These are phyloP conservation scores for Alternaria triticina DNA, from an alignment of 2,329 filamentous ascomycete species.

Conservation along the genomic window DNA sequence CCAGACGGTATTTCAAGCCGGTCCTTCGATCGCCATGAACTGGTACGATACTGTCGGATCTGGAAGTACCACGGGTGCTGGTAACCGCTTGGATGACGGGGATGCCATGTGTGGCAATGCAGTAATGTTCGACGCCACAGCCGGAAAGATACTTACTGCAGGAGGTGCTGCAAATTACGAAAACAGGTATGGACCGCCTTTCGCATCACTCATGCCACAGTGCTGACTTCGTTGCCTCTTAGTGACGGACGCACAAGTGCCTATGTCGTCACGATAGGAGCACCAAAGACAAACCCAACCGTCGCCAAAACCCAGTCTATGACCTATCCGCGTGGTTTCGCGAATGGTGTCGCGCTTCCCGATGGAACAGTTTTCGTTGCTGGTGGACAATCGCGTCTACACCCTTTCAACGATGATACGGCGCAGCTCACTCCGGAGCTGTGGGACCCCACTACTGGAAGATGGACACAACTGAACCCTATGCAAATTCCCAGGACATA, in stretches of 20 bases:
- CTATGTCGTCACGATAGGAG: constrained; percentile 58
- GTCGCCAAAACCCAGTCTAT: constrained; percentile 33
- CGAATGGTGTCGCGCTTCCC: constrained; percentile 38
- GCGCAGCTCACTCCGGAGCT: constrained; percentile 29
- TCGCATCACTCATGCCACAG: background rate
- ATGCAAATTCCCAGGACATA: constrained; percentile 33
- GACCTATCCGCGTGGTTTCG: constrained; percentile 37
- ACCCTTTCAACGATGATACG: constrained; percentile 28
- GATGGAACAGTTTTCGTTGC: constrained; percentile 45
- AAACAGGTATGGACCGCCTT: background rate
- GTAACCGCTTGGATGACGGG: constrained; percentile 51
- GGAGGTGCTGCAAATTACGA: constrained; percentile 58
- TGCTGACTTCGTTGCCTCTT: background rate
- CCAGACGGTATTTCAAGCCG: constrained; percentile 61
- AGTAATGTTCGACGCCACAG: constrained; percentile 63
- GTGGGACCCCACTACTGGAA: constrained; percentile 27
- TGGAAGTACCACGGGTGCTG: constrained; percentile 53
- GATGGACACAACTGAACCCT: constrained; percentile 31
- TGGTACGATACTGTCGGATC: constrained; percentile 60
- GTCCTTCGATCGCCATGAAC: constrained; percentile 61
- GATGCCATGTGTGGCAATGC: constrained; percentile 64
- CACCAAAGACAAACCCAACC: constrained; percentile 24
- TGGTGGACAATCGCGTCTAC: constrained; percentile 29
- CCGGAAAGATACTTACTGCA: constrained; percentile 61
- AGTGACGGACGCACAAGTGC: constrained; percentile 54